Base-by-base conservation (phyloP, 306 rosid species). In the Pyrus communis region DNA sequence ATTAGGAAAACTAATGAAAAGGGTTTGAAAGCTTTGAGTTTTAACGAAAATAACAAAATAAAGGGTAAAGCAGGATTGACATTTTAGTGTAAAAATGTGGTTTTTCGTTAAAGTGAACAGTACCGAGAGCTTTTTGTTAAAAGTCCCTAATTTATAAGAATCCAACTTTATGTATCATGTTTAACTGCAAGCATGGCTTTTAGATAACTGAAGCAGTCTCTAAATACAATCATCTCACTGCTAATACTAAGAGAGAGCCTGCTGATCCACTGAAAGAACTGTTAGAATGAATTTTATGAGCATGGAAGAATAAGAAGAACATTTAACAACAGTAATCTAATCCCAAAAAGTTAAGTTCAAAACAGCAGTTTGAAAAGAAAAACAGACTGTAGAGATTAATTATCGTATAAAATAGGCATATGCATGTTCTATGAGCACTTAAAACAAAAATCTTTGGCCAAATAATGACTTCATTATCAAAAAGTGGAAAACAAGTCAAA, bases 171-270 rank as follows among this genome's bases (percentile, higher is more conserved):
- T 67, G 78, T 71, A 10, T 46, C 69, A 65, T 33, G 38, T 40
- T 55, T 10, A 54, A 38, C 27, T 23, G 66, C 6, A 76, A 6
- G 73, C 21, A 65, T n/a, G 25, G 19, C 43, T 52, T 31, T 33
- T 22, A 67, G 4, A 30, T 30, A 43, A 84, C 76, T 78, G 31
- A 83, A 69, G 58, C 45, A 60, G 52, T 78, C 63, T 14, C 62
- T 51, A 23, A 42, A 69, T 28, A 65, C 63, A 65, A 31, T 73
- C 54, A 10, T 84, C 52, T 43, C 60, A 72, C 60, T 55, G 70
- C 45, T 51, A 72, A 80, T 72, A 78, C 72, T 43, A 54, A 42
- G 52, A 52, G 63, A 30, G 62, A 59, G 23, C n/a, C 21, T 23
- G 60, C 31, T 30, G 65, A 80, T 45, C 69, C 22, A 43, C 2